Base-by-base conservation (phyloP, 257 asterid genomes). In the Craterostigma plantagineum region DNA sequence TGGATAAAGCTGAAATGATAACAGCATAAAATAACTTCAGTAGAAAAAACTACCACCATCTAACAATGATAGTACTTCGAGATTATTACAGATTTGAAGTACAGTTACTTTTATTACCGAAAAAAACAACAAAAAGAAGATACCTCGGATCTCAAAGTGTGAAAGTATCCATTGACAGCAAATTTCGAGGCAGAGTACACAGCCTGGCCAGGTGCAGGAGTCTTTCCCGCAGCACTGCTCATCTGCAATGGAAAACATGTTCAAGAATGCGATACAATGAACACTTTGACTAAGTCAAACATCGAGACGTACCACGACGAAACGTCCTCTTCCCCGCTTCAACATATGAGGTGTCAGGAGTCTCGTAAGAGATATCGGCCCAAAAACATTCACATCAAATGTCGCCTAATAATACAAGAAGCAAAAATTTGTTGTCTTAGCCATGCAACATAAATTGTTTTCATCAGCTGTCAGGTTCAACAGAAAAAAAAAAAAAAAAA, bases 141-240 rank as follows among this genome's bases (percentile, higher is more conserved):
- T 60, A 82, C 98, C 93, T 82, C 98, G 42, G 95, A 87, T 50
- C 95, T 80, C 64, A 87, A 76, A n/a, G 86, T 41, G 52, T 87
- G 98, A 58, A 87, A 87, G 48, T 74, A 87, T 48, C 98, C 98
- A 75, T 70, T 72, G 17, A 82, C 60, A 53, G 91, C 93, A 67
- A 72, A 79, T 62, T 87, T 87, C 53, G 98, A 71, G 58, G 85
- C 93, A 18, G 93, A 79, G 67, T 87, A 87, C 48, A 75, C 83
- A 30, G 95, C 93, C 60, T 87, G 98, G 42, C 98, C 95, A 17
- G 95, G 93, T 16, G 95, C 86, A 55, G 95, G 98, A 47, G 78
- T 45, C 70, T 82, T 87, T 54, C 95, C 95, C 17, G 98, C 93
- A 57, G 98, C 98, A 75, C 98, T 82, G 70, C 98, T 87, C 98